Base-by-base conservation (phyloP, 192 early-diverging fungal species). In the Rhizoclosmatium sp. region DNA sequence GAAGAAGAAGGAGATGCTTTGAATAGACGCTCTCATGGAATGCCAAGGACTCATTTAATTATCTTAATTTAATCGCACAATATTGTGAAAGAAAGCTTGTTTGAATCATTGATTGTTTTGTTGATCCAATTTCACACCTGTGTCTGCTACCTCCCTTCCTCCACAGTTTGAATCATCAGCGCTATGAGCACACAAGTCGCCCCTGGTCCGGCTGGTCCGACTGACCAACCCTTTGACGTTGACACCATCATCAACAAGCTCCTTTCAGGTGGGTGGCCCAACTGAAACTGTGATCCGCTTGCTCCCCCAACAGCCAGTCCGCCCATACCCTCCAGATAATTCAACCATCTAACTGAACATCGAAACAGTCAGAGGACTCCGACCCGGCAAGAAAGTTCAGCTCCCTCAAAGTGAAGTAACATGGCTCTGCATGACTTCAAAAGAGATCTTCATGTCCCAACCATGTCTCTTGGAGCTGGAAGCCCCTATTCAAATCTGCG, bases 341-440 rank as follows among this genome's bases (percentile, higher is more conserved):
- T 31, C 31, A 31, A 31, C 31, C 31, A 31, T 31, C 31, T 31
- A 31, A 31, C 31, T 31, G 31, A 31, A 31, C 31, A 31, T 19
- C 2, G 19, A 19, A 16, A 75, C 42, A 98, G 97, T 98, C 51
- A 86, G 95, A 81, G 96, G 96, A 80, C 92, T 91, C 76, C 89
- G 97, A 79, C 97, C 96, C 59, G 97, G 97, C 47, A 97, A 97
- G 84, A 94, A 97, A 84, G 95, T 99, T 9, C 93, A 95, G 78
- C 92, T 99, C 44, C 91, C 89, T 54, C 96, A 99, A 84, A 85
- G 94, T 70, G 97, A 99, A 89, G 96, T 99, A 84, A 91, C 92
- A 68, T 98, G 88, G 85, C 90, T 99, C 49, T 99, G 97, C 87
- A 91, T 88, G 71, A 94, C 93, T 67, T 93, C 95, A 41, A 91